Evolutionary conservation across 177 flowering plant genomes (phyloP).

Genomic region (Vitis hybrid): DNA sequence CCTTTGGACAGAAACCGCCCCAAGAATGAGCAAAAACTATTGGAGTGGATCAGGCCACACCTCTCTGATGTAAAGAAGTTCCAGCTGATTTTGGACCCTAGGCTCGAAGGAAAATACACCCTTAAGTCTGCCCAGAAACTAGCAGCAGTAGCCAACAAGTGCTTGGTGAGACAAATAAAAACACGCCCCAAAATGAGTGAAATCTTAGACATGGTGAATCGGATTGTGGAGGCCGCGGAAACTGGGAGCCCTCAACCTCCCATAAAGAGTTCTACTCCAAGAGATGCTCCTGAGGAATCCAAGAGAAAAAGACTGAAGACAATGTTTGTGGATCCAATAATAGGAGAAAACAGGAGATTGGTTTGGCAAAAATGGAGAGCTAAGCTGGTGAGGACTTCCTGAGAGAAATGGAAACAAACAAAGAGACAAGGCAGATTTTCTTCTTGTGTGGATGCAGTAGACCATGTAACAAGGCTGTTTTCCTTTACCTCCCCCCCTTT

Average conservation of each 20-base stretch:
- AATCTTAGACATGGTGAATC: constrained; percentile 46
- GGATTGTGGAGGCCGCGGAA: constrained; percentile 29
- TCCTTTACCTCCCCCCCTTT: neutral
- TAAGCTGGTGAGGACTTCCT: constrained; percentile 15
- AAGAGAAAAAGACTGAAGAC: constrained; percentile 18
- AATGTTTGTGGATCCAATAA: constrained; percentile 26
- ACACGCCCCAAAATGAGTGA: constrained; percentile 57
- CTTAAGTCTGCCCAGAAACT: constrained; percentile 49
- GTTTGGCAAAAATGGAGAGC: constrained; percentile 27
- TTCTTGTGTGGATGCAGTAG: neutral
- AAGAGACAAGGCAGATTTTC: neutral
- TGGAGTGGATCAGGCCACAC: constrained; percentile 60
- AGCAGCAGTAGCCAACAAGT: constrained; percentile 46
- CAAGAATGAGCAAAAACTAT: constrained; percentile 51
- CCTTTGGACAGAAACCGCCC: constrained; percentile 53
- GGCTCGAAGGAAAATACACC: constrained; percentile 40
- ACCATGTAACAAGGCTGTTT: neutral
- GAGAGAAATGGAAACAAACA: neutral
- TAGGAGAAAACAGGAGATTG: constrained; percentile 30
- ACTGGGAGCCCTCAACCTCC: constrained; percentile 19
- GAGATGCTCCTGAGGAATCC: constrained; percentile 11
- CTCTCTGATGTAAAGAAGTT: constrained; percentile 46
- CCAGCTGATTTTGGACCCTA: constrained; percentile 46
- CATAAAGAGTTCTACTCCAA: constrained; percentile 1
- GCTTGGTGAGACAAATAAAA: constrained; percentile 38